Conservation (phyloP, 345 rosid species). For the Euclidium syriacum region DNA sequence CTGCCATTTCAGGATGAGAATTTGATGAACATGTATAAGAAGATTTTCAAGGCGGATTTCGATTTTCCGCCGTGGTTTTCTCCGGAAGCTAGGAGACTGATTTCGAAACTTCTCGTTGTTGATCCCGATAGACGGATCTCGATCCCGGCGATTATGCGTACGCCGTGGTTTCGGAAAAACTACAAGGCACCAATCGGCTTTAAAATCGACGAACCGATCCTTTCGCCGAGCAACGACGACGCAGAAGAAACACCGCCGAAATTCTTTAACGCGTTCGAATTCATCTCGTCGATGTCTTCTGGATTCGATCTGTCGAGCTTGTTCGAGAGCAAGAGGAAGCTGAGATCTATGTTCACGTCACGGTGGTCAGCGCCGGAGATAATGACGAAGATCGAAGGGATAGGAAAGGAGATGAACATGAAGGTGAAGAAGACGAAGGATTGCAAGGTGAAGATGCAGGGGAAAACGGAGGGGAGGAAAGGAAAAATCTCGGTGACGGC, state of each 20-base stretch:
- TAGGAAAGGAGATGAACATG: slow-evolving; percentile 52
- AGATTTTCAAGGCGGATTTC: slow-evolving; percentile 52
- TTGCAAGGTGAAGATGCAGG: slow-evolving; percentile 44
- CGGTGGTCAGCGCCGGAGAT: slow-evolving; percentile 42
- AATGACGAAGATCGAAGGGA: slow-evolving; percentile 43
- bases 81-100: slow-evolving; percentile 43
- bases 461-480: slow-evolving; percentile 53
- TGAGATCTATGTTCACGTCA: slow-evolving; percentile 57
- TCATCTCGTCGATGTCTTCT: slow-evolving; percentile 71
- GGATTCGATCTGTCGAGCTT: slow-evolving; percentile 74
- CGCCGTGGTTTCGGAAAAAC: slow-evolving; percentile 64
- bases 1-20: slow-evolving; percentile 75
- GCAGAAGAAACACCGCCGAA: slow-evolving; percentile 7
- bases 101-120: slow-evolving; percentile 56
- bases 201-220: slow-evolving; percentile 25
- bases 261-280: slow-evolving; percentile 66
- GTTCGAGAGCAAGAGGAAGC: slow-evolving; percentile 50
- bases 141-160: slow-evolving; percentile 51
- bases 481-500: slow-evolving; percentile 54
- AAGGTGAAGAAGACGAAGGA: slow-evolving; percentile 39
- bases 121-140: slow-evolving; percentile 59
- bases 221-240: neutral
- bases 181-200: slow-evolving; percentile 30
- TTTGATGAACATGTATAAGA: slow-evolving; percentile 54
- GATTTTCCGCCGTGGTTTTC: slow-evolving; percentile 69